Evolutionary conservation across 192 early-diverging fungal species (phyloP).

Genomic region (Backusella psychrophila): DNA sequence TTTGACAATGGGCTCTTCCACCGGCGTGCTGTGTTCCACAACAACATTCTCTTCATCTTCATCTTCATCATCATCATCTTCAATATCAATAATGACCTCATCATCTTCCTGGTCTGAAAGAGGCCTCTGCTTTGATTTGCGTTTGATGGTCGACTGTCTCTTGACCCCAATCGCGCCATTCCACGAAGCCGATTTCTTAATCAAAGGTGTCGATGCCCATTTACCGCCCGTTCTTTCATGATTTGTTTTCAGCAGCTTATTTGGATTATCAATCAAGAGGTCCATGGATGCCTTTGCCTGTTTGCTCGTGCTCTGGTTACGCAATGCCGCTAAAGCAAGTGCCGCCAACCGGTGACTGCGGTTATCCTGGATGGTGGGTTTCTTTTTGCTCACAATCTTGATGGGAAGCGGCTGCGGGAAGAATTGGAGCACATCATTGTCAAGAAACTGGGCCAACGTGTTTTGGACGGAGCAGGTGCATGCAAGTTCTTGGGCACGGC

Average conservation of each 20-base stretch:
- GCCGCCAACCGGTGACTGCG: background rate
- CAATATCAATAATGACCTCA: slow-evolving; percentile 41
- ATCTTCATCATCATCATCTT: slow-evolving; percentile 52
- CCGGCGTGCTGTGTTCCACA: background rate
- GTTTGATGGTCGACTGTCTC: background rate
- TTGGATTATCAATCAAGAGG: background rate
- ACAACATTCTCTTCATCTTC: slow-evolving; percentile 27
- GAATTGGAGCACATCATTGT: slow-evolving; percentile 67
- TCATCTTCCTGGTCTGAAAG: slow-evolving; percentile 40
- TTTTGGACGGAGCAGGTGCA: slow-evolving; percentile 79
- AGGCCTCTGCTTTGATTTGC: slow-evolving; percentile 15
- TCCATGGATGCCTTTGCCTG: background rate
- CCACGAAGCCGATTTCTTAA: background rate
- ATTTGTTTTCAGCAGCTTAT: background rate
- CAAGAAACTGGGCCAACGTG: slow-evolving; percentile 70
- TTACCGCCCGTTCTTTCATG: background rate
- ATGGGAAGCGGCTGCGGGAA: slow-evolving; percentile 65
- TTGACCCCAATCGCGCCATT: background rate
- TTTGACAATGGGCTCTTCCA: background rate
- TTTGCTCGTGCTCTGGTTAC: background rate
- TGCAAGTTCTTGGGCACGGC: slow-evolving; percentile 80
- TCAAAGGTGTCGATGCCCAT: background rate
- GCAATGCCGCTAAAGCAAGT: background rate
- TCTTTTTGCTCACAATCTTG: background rate
- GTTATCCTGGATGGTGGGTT: background rate